Evolutionary conservation across 2,329 filamentous ascomycete genomes (phyloP).

Genomic region (Volutella citrinella): DNA sequence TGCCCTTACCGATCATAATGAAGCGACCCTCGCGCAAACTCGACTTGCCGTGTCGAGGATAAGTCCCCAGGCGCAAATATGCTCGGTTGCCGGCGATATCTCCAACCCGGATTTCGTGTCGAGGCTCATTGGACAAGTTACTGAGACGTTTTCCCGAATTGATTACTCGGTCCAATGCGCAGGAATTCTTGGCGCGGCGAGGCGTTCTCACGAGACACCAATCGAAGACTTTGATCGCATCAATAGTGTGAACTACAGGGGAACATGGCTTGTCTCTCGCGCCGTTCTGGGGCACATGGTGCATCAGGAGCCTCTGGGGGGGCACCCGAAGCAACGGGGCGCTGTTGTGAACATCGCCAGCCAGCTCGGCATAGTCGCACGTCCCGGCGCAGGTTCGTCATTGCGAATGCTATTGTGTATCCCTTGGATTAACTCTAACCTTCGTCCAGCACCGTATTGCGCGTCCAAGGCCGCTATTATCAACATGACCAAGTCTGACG

Average conservation of each 20-base stretch:
- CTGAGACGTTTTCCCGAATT: constrained; percentile 40
- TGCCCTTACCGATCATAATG: constrained; percentile 52
- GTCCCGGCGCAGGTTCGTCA: constrained; percentile 34
- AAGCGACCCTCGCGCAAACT: constrained; percentile 35
- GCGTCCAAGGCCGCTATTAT: constrained; percentile 58
- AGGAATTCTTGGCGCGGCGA: constrained; percentile 43
- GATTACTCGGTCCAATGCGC: constrained; percentile 58
- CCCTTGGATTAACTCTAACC: no score
- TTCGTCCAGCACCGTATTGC: constrained; percentile 57
- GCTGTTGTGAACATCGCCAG: constrained; percentile 52
- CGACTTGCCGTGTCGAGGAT: constrained; percentile 29
- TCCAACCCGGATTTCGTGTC: constrained; percentile 43
- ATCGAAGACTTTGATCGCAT: constrained; percentile 49
- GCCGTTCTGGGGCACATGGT: constrained; percentile 45
- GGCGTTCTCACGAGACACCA: constrained; percentile 44
- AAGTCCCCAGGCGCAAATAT: constrained; percentile 32
- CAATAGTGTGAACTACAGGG: constrained; percentile 54
- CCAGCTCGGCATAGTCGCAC: constrained; percentile 47
- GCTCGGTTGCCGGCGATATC: constrained; percentile 42
- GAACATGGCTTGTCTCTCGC: constrained; percentile 44
- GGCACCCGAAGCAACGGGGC: constrained; percentile 42
- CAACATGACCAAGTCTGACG: constrained; percentile 54
- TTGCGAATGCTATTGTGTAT: no score
- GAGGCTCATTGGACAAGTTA: constrained; percentile 31
- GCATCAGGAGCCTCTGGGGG: constrained; percentile 38